These are phyloP conservation scores for Fusarium oligoseptatum DNA, from an alignment of 2,329 filamentous ascomycete species.

Conservation along the genomic window DNA sequence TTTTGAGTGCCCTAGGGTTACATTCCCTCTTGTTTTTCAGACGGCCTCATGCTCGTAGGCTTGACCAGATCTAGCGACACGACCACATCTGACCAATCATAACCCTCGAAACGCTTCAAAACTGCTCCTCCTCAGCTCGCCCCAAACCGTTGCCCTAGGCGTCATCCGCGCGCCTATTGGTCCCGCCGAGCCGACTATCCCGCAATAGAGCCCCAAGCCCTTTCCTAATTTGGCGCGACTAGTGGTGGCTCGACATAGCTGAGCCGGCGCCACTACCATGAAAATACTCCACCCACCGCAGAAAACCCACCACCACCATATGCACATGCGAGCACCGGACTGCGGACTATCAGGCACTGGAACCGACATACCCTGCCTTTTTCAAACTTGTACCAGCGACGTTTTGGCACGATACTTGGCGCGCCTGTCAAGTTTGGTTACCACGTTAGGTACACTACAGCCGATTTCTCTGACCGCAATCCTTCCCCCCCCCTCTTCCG, in stretches of 20 bases:
- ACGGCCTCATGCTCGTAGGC: slow-evolving; percentile 36
- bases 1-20: slow-evolving; percentile 28
- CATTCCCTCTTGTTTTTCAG: slow-evolving; percentile 36
- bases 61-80: slow-evolving; percentile 39
- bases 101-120: not conserved
- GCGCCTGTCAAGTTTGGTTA: slow-evolving; percentile 19
- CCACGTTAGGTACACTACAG: not conserved
- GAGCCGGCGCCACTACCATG: slow-evolving; percentile 36
- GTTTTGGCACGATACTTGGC: slow-evolving; percentile 15
- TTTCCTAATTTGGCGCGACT: slow-evolving; percentile 43
- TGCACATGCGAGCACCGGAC: slow-evolving; percentile 26
- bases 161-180: slow-evolving; percentile 48
- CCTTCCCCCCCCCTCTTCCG: slow-evolving; percentile 12
- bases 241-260: slow-evolving; percentile 47
- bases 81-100: slow-evolving; percentile 24
- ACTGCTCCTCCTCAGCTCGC: slow-evolving; percentile 43
- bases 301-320: not conserved
- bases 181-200: slow-evolving; percentile 37
- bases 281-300: not conserved
- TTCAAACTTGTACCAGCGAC: not conserved
- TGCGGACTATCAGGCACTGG: slow-evolving; percentile 17
- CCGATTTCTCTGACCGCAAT: not conserved
- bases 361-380: not conserved
- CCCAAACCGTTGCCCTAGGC: slow-evolving; percentile 39
- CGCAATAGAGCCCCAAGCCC: slow-evolving; percentile 30